phyloP scores from a whole-genome alignment of 1,284 basidiomycete genomes.

The Malassezia japonica region DNA sequence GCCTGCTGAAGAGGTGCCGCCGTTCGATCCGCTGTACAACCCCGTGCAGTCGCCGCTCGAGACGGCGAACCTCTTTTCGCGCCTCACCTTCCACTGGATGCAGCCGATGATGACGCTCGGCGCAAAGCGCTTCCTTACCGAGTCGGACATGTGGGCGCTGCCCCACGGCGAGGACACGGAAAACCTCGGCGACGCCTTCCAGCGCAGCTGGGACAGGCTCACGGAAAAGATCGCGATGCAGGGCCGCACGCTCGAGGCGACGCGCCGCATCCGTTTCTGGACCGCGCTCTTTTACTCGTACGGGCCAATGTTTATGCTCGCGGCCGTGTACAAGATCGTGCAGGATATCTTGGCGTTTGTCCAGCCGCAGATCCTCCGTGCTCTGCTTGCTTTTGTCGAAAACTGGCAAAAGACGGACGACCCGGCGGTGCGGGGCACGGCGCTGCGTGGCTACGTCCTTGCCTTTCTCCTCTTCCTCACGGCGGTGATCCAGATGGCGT shows the following conservation, averaged over 20 bases:
- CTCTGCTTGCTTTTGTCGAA: slow-evolving; percentile 63
- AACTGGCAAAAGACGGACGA: slow-evolving; percentile 25
- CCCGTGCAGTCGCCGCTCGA: slow-evolving; percentile 61
- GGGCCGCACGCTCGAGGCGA: slow-evolving; percentile 12
- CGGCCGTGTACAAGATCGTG: slow-evolving; percentile 58
- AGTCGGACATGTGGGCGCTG: slow-evolving; percentile 49
- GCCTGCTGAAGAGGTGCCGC: neutral
- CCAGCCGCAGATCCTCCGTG: slow-evolving; percentile 78
- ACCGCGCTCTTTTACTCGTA: slow-evolving; percentile 51
- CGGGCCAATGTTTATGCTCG: slow-evolving; percentile 65
- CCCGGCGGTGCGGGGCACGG: slow-evolving; percentile 6
- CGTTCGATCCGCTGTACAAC: slow-evolving; percentile 20
- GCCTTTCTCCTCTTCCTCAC: slow-evolving; percentile 61
- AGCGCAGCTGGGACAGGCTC: slow-evolving; percentile 49
- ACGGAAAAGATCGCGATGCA: neutral
- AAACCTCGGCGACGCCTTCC: slow-evolving; percentile 61
- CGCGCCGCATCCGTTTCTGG: slow-evolving; percentile 22
- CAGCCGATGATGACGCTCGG: slow-evolving; percentile 59
- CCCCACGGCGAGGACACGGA: slow-evolving; percentile 60
- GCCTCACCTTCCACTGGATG: slow-evolving; percentile 64
- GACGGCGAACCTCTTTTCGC: slow-evolving; percentile 71
- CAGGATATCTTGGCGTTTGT: slow-evolving; percentile 74
- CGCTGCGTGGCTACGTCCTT: slow-evolving; percentile 48
- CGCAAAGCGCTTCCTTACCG: slow-evolving; percentile 43
- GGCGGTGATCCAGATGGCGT: slow-evolving; percentile 62